Conservation (phyloP, 2,329 filamentous ascomycete genomes). For the Beauveria scarabaeidicola region DNA sequence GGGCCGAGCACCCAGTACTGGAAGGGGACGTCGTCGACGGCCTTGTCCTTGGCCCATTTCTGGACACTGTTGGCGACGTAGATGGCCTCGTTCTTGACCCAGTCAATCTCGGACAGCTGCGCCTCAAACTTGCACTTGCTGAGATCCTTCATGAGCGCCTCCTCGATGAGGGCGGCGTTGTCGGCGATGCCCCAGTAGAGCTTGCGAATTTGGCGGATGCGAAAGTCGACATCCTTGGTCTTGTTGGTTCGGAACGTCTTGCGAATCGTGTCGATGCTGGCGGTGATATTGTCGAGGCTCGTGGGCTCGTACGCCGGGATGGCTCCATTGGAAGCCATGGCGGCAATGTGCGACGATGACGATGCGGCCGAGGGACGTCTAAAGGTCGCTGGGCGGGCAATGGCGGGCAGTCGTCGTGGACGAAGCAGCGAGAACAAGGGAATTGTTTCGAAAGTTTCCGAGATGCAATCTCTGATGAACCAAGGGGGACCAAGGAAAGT, state of each 20-base stretch:
- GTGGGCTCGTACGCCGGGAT: slow-evolving; percentile 50
- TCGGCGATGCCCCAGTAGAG: slow-evolving; percentile 91
- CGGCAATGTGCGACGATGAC: slow-evolving; percentile 7
- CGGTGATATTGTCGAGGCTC: slow-evolving; percentile 56
- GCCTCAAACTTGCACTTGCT: slow-evolving; percentile 71
- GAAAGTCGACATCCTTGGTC: slow-evolving; percentile 75
- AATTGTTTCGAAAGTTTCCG: not conserved
- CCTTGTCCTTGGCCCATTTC: slow-evolving; percentile 77
- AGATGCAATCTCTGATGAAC: not conserved
- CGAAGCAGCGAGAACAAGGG: not conserved
- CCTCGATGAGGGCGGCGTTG: slow-evolving; percentile 61
- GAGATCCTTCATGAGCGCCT: slow-evolving; percentile 70
- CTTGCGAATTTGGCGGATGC: slow-evolving; percentile 79
- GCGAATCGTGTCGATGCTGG: slow-evolving; percentile 51
- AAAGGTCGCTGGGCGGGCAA: not conserved
- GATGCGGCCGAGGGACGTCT: not conserved
- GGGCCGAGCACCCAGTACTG: slow-evolving; percentile 62
- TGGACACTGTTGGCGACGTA: slow-evolving; percentile 70
- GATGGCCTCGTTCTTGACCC: slow-evolving; percentile 72
- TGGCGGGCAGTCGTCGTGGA: not conserved
- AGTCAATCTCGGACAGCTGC: slow-evolving; percentile 64
- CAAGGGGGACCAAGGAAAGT: not conserved
- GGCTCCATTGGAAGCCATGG: slow-evolving; percentile 31
- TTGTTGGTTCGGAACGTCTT: slow-evolving; percentile 68
- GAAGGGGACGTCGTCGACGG: slow-evolving; percentile 58